A percentile compares a stretch with the other conserved stretches of the same genome.
These are phyloP conservation scores for Miamiensis avidus DNA, from an alignment of 169 alveolate species.

Conservation along the genomic window DNA sequence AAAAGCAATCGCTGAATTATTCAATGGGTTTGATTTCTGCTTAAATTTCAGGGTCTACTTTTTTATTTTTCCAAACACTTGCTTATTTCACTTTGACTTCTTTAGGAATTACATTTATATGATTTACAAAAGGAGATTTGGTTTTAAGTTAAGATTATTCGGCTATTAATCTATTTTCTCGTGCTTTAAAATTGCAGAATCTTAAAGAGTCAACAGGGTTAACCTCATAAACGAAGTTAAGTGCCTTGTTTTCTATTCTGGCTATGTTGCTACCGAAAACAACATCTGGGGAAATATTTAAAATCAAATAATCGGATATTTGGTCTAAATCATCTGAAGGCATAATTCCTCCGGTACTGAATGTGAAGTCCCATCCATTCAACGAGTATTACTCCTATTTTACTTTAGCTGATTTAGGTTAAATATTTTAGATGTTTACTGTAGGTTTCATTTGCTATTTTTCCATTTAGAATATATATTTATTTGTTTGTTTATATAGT, in stretches of 20 bases:
- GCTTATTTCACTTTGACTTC: slow-evolving; percentile 53
- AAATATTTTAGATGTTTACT: neutral
- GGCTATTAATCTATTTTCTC: slow-evolving; percentile 36
- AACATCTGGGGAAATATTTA: slow-evolving; percentile 76
- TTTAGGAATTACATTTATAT: slow-evolving; percentile 59
- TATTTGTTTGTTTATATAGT: too few species aligned
- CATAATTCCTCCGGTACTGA: slow-evolving; percentile 70
- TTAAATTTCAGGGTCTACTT: slow-evolving; percentile 41
- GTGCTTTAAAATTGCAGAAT: slow-evolving; percentile 53
- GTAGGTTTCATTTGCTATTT: slow-evolving; percentile 25
- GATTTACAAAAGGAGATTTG: slow-evolving; percentile 41
- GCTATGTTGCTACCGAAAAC: slow-evolving; percentile 73
- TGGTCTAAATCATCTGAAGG: slow-evolving; percentile 72
- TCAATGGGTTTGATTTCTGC: slow-evolving; percentile 67
- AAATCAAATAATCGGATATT: slow-evolving; percentile 59
- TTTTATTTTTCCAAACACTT: slow-evolving; percentile 58
- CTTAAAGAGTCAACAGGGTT: slow-evolving; percentile 70
- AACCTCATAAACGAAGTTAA: slow-evolving; percentile 70
- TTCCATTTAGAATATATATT: too few species aligned
- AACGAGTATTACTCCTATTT: slow-evolving; percentile 43
- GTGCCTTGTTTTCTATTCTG: slow-evolving; percentile 52
- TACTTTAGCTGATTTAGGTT: neutral
- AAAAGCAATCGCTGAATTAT: slow-evolving; percentile 76
- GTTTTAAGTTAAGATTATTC: neutral
- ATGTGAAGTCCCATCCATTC: slow-evolving; percentile 76